Percentiles rank a stretch among this genome's conserved stretches.
These are phyloP conservation scores for Kodamaea alishanica DNA, from an alignment of 1,139 yeast genomes.

Conservation along the genomic window DNA sequence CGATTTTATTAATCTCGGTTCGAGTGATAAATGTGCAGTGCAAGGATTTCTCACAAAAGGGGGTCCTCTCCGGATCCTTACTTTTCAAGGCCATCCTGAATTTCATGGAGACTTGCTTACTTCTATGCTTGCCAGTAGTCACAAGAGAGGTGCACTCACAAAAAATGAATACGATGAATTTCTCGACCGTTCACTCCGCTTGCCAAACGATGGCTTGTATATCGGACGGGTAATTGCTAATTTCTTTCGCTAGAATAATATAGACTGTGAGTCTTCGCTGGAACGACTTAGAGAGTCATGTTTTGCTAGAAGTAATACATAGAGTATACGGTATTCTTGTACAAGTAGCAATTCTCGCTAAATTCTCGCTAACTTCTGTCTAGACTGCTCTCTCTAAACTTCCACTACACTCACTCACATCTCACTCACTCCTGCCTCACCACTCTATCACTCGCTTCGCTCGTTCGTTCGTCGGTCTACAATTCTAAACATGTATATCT, in stretches of 20 bases:
- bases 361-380: too few species aligned
- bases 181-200: slow-evolving; percentile 25
- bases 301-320: too few species aligned
- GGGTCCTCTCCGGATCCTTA: slow-evolving; percentile 43
- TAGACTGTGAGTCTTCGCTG: too few species aligned
- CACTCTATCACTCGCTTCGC: too few species aligned
- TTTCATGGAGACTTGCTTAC: slow-evolving; percentile 42
- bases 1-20: slow-evolving; percentile 45
- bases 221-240: slow-evolving; percentile 31
- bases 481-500: background rate
- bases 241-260: slow-evolving; percentile 14
- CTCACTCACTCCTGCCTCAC: too few species aligned
- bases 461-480: too few species aligned
- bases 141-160: slow-evolving; percentile 3
- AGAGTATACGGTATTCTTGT: too few species aligned
- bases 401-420: too few species aligned
- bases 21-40: slow-evolving; percentile 49
- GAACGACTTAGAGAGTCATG: too few species aligned
- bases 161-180: slow-evolving; percentile 24
- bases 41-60: slow-evolving; percentile 59
- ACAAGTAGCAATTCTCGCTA: too few species aligned
- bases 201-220: slow-evolving; percentile 35
- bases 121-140: slow-evolving; percentile 21
- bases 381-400: too few species aligned
- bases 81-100: slow-evolving; percentile 93